Percentiles rank a stretch among this genome's conserved stretches.
These are phyloP conservation scores for Clarireedia homoeocarpa DNA, from an alignment of 2,329 filamentous ascomycete species.

Conservation along the genomic window DNA sequence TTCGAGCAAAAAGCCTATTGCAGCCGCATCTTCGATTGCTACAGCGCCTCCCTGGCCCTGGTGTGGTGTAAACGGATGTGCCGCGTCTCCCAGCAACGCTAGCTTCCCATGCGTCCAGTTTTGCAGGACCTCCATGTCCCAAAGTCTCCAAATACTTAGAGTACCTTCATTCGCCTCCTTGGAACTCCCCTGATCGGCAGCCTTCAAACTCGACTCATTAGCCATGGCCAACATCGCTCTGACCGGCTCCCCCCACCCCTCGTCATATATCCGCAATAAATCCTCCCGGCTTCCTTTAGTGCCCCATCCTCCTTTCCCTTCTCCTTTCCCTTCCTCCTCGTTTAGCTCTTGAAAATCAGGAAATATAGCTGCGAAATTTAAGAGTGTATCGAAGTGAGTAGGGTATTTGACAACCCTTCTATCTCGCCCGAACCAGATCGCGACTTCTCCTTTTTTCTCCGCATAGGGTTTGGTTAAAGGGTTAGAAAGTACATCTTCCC, in stretches of 20 bases:
- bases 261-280: background rate
- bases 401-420: conserved; percentile 41
- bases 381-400: conserved; percentile 34
- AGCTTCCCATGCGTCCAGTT: conserved; percentile 47
- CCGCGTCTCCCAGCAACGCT: conserved; percentile 57
- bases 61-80: conserved; percentile 61
- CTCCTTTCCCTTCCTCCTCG: conserved; percentile 22
- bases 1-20: conserved; percentile 49
- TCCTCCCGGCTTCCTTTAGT: background rate
- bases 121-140: conserved; percentile 53
- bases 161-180: conserved; percentile 12
- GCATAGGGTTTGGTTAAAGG: conserved; percentile 30
- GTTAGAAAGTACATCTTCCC: conserved; percentile 26
- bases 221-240: background rate
- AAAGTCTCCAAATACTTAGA: conserved; percentile 49
- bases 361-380: conserved; percentile 47
- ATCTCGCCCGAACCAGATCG: conserved; percentile 36
- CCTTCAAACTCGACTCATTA: conserved; percentile 11
- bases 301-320: background rate
- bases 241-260: background rate
- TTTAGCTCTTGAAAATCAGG: conserved; percentile 33
- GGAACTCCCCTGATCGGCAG: background rate
- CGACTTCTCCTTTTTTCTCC: conserved; percentile 25
- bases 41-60: conserved; percentile 54
- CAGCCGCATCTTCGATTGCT: conserved; percentile 60